Base-by-base conservation (phyloP, 768 basidiomycete genomes). In the Suillus americanus region DNA sequence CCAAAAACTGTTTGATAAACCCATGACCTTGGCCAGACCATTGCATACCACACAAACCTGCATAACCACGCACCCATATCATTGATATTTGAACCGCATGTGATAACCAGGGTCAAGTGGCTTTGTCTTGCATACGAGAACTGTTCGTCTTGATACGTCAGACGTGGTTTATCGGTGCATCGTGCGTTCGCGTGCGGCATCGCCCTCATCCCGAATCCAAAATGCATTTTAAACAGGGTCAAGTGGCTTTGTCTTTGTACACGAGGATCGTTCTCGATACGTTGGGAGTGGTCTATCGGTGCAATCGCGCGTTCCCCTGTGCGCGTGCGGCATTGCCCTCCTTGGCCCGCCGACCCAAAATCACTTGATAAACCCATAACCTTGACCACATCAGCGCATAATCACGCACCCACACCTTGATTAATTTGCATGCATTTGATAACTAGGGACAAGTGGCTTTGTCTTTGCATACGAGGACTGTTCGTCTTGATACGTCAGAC, bases 231-330 rank as follows among this genome's bases (percentile, higher is more conserved):
- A 46, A 13, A 23, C n/a, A 46, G n/a, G n/a, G 45, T 46, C 53
- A 57, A 63, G 63, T 20, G 63, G 40, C 57, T 61, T 35, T 63
- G 57, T 45, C 18, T 57, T n/a, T 45, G 63, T 9, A 56, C 18
- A 63, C 63, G 63, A 63, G 63, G 57, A 63, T 60, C 23, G 16
- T 38, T 43, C 16, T n/a, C 53, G 53, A 38, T 35, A 3, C 8
- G 20, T 61, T 6, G n/a, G 60, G 60, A 12, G 16, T 28, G 41
- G 43, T 63, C 18, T 61, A 48, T 63, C 63, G 63, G 57, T 56
- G 60, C 56, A 61, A 28, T 33, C n/a, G 63, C 12, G 45, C 12
- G 45, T 46, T 46, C n/a, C 2, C 45, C 5, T 5, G 12, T 46
- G n/a, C n/a, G 10, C 45, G 45, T 13, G 45, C 45, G n/a, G 45